phyloP scores from a whole-genome alignment of 2,329 filamentous ascomycete genomes.

The Ophiosphaerella narmari region DNA sequence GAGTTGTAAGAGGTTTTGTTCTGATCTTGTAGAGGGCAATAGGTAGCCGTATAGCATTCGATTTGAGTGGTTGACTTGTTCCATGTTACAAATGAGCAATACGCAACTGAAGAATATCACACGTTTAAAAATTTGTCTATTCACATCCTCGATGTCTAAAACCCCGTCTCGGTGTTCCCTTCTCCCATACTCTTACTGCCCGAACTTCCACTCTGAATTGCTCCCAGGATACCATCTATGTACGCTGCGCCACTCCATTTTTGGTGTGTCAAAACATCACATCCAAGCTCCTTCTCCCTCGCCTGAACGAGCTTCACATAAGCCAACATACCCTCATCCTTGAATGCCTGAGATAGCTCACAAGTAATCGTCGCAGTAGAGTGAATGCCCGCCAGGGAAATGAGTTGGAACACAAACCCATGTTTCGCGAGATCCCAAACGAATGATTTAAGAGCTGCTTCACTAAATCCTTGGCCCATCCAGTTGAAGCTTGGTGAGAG shows the following conservation, averaged over 20 bases:
- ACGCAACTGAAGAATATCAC: background rate
- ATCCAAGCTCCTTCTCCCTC: constrained; percentile 85
- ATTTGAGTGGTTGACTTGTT: background rate
- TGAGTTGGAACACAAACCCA: constrained; percentile 71
- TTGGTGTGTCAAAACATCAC: constrained; percentile 93
- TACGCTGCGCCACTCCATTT: constrained; percentile 79
- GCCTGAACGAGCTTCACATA: constrained; percentile 94
- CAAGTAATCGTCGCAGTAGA: constrained; percentile 66
- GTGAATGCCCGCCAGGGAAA: constrained; percentile 68
- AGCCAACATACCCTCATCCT: constrained; percentile 90
- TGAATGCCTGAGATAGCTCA: constrained; percentile 82
- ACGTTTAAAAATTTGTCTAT: background rate
- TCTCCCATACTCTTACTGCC: constrained; percentile 93
- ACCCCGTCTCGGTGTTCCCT: constrained; percentile 77
- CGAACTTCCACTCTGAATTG: constrained; percentile 89
- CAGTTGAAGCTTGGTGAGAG: constrained; percentile 97
- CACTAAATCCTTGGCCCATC: constrained; percentile 91
- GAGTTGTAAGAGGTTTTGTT: constrained; percentile 20
- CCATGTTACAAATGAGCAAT: background rate
- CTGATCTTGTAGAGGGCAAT: no score
- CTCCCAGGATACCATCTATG: constrained; percentile 86
- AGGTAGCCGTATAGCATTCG: no score
- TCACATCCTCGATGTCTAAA: constrained; percentile 1
- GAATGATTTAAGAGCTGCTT: constrained; percentile 82
- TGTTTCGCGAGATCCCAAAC: constrained; percentile 95